These are phyloP conservation scores for Picea abies DNA, from an alignment of 83 land plant species.

Conservation along the genomic window DNA sequence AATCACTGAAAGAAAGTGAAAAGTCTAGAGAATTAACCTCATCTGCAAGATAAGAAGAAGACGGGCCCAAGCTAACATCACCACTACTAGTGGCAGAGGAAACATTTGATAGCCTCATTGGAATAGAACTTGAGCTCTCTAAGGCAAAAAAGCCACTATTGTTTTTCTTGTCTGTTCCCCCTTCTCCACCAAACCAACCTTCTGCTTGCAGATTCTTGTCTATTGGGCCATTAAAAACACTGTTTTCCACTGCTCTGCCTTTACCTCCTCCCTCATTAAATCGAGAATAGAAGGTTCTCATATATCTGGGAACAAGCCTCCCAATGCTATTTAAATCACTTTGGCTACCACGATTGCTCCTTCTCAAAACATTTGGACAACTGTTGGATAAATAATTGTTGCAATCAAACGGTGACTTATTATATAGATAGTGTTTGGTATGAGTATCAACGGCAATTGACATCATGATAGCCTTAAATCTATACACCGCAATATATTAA, in stretches of 20 bases:
- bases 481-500: neutral
- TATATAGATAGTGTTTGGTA: slow-evolving; percentile 3
- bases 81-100: neutral
- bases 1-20: slow-evolving; percentile 52
- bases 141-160: neutral
- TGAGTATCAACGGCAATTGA: neutral
- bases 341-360: neutral
- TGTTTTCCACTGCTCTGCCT: slow-evolving; percentile 4
- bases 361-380: neutral
- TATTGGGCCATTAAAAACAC: slow-evolving; percentile 8
- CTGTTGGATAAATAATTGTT: slow-evolving; percentile 1
- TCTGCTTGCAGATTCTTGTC: neutral
- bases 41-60: neutral
- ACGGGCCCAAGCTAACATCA: neutral
- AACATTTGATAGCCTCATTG: neutral
- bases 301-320: neutral
- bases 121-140: too few species aligned
- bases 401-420: neutral
- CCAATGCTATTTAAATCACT: neutral
- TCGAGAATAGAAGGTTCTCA: neutral
- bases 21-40: slow-evolving; percentile 33
- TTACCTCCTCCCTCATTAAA: slow-evolving; percentile 1
- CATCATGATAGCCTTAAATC: neutral
- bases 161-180: neutral
- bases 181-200: neutral